These are phyloP conservation scores for Canariomyces notabilis DNA, from an alignment of 2,329 filamentous ascomycete species.

Conservation along the genomic window DNA sequence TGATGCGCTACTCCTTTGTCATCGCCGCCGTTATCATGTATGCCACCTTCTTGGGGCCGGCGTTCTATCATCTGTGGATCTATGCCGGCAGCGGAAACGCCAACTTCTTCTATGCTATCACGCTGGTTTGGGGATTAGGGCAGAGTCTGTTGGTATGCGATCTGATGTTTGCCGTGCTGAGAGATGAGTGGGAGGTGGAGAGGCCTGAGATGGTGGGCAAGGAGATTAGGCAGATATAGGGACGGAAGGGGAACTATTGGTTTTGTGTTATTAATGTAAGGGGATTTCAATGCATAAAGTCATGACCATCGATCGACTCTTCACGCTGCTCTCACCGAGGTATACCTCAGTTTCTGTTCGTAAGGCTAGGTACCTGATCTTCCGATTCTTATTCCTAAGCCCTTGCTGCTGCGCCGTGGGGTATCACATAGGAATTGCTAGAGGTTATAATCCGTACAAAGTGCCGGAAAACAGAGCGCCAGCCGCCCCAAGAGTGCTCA, in stretches of 20 bases:
- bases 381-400: too few species aligned
- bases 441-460: constrained; percentile 8
- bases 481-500: constrained; percentile 22
- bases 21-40: constrained; percentile 80
- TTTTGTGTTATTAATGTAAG: neutral
- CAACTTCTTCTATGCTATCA: constrained; percentile 99
- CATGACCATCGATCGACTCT: too few species aligned
- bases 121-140: constrained; percentile 93
- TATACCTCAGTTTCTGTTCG: too few species aligned
- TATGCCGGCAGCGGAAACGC: constrained; percentile 97
- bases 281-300: too few species aligned
- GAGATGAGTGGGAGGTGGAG: constrained; percentile 92
- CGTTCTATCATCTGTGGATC: constrained; percentile 97
- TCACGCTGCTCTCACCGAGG: too few species aligned
- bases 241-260: neutral
- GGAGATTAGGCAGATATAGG: constrained; percentile 70
- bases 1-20: constrained; percentile 92
- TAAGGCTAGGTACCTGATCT: too few species aligned
- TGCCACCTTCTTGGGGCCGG: constrained; percentile 80
- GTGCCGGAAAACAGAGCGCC: constrained; percentile 22
- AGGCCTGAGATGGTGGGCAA: constrained; percentile 85
- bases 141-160: constrained; percentile 84
- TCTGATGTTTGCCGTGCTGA: constrained; percentile 76
- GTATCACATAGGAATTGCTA: too few species aligned
- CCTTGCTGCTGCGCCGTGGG: too few species aligned